Evolutionary conservation across 495 filamentous ascomycete species (phyloP), one percentile per base, ranked within the genome.

Genomic region (Neurospora sp.): DNA sequence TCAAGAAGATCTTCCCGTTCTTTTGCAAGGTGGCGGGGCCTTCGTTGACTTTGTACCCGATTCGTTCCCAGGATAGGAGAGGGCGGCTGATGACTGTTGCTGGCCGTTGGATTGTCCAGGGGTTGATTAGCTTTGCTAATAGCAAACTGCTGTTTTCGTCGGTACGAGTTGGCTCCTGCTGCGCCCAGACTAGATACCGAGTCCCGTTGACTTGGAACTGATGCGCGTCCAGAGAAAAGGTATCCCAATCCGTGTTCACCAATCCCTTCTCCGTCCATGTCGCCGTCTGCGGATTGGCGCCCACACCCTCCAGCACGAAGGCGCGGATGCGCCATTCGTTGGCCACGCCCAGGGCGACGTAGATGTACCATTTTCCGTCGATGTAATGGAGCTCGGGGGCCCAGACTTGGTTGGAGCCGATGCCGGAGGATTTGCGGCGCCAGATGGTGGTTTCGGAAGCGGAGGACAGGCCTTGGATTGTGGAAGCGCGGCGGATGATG

Each of bases 391-490:
- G 78, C 77, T 88, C 87, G 3, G 87, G 87, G 0, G 86, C 87
- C 87, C 86, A 89, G 42, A 89, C 85, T 73, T 88, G 86, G 69
- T 82, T 84, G 14, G 78, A 82, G 71, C 84, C 87, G 31, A 87
- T 82, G 18, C 78, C 76, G 3, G 76, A 78, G 0, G 81, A 75
- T 74, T 86, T 87, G n/a, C 81, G 81, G 0, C 71, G 69, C 78
- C 78, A 78, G 47, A 79, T 73, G 12, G 75, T 77, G 0, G 74
- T 78, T 42, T 79, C 76, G n/a, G 81, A 71, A 0, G 85, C 85
- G 1, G 80, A 82, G 71, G 81, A 80, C 7, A 89, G 80, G 0
- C 84, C 86, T 12, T 82, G 80, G 39, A 89, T 79, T 7, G 84
- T 88, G 1, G 80, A 82, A 0, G 87, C 77, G 16, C 85, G 78